Percentiles rank a stretch among this genome's conserved stretches.
phyloP scores from a whole-genome alignment of 331 rosid genomes.

The Prunus yedoensis region DNA sequence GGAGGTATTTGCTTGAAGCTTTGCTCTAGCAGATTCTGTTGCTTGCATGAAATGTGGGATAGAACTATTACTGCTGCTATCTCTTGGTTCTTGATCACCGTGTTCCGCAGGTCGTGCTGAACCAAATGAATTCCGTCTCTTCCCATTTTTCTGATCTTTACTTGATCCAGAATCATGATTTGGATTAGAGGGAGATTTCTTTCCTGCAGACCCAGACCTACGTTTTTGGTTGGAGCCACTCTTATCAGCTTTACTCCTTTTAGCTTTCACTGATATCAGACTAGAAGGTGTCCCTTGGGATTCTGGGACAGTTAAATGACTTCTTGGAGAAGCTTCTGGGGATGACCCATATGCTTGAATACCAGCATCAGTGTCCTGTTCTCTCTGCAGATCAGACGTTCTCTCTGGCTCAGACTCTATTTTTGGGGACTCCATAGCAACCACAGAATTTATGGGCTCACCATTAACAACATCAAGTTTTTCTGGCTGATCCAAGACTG shows the following conservation, averaged over 20 bases:
- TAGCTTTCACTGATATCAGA: conserved; percentile 66
- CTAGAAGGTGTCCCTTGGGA: conserved; percentile 95
- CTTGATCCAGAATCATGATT: conserved; percentile 58
- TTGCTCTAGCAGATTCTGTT: conserved; percentile 94
- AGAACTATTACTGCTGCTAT: conserved; percentile 49
- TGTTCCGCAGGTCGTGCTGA: conserved; percentile 54
- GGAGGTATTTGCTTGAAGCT: conserved; percentile 63
- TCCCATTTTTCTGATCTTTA: conserved; percentile 65
- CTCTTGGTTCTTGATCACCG: conserved; percentile 64
- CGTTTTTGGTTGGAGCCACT: conserved; percentile 54
- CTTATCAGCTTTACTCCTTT: conserved; percentile 45
- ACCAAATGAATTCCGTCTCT: conserved; percentile 77
- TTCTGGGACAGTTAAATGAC: conserved; percentile 65
- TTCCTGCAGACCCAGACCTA: conserved; percentile 38
- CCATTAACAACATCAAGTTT: conserved; percentile 25
- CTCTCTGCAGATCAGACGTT: conserved; percentile 36
- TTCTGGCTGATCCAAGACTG: conserved; percentile 42
- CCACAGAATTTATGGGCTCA: conserved; percentile 34
- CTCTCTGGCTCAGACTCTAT: conserved; percentile 37
- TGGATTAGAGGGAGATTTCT: conserved; percentile 57
- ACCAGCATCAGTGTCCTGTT: conserved; percentile 35
- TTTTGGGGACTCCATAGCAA: conserved; percentile 33
- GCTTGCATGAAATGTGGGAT: conserved; percentile 96
- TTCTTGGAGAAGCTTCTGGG: conserved; percentile 75
- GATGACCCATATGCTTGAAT: conserved; percentile 42